These are phyloP conservation scores for Rhododendron kiyosumense DNA, from an alignment of 148 eudicot species.

Conservation along the genomic window DNA sequence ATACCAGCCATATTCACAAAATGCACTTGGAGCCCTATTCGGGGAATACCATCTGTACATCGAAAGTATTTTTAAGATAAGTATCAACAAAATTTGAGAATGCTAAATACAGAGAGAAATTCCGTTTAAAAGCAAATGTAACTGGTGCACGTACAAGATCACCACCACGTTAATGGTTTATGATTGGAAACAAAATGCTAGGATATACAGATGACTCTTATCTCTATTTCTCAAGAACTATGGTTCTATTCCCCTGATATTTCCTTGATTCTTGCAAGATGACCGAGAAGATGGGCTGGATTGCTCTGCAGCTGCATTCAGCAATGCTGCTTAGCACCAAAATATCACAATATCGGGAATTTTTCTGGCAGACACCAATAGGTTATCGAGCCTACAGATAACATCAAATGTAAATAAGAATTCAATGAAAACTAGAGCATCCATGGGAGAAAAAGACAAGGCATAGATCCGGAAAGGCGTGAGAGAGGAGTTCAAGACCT, in stretches of 20 bases:
- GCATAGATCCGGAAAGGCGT: not conserved
- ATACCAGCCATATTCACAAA: too few species aligned
- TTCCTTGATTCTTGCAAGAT: not conserved
- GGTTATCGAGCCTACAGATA: not conserved
- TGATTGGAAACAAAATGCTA: not conserved
- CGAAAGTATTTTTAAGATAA: too few species aligned
- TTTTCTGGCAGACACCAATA: not conserved
- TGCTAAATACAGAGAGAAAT: not conserved
- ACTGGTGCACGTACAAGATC: not conserved
- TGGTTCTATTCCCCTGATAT: too few species aligned
- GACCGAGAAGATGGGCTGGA: not conserved
- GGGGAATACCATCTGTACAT: too few species aligned
- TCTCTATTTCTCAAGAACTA: too few species aligned
- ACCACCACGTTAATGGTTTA: not conserved
- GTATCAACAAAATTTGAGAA: too few species aligned
- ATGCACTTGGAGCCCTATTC: too few species aligned
- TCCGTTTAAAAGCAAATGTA: not conserved
- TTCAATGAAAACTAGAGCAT: not conserved
- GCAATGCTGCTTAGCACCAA: not conserved
- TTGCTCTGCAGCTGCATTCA: not conserved
- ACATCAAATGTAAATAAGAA: not conserved
- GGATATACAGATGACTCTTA: not conserved
- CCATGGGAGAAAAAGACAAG: not conserved
- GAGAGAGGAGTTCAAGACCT: not conserved
- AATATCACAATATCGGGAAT: not conserved